Evolutionary conservation across 2,329 filamentous ascomycete genomes (phyloP).

Genomic region (Colletotrichum melonis): DNA sequence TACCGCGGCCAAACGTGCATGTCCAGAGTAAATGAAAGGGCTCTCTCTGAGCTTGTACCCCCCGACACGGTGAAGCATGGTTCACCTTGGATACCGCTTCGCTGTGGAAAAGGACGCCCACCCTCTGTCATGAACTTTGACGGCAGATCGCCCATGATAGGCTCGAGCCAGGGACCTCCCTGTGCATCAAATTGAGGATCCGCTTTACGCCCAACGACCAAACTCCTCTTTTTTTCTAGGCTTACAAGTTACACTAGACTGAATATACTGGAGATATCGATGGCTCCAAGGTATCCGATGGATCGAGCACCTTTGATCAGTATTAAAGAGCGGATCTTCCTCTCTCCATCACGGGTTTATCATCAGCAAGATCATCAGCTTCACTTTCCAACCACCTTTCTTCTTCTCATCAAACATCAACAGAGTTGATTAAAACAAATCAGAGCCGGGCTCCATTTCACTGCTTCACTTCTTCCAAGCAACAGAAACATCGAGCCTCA

Average conservation of each 20-base stretch:
- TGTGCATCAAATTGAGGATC: conserved; percentile 24
- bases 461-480: conserved; percentile 12
- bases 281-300: not conserved
- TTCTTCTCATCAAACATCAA: conserved; percentile 31
- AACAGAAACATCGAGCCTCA: not conserved
- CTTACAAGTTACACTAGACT: not conserved
- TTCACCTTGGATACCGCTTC: conserved; percentile 14
- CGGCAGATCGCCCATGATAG: conserved; percentile 21
- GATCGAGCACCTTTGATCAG: conserved; percentile 1
- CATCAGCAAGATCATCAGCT: conserved; percentile 27
- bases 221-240: not conserved
- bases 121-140: conserved; percentile 2
- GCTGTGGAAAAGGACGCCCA: not conserved
- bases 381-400: not conserved
- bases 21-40: conserved; percentile 31
- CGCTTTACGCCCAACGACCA: conserved; percentile 27
- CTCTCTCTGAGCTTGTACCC: not conserved
- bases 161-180: conserved; percentile 11
- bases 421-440: conserved; percentile 21
- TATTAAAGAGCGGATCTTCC: conserved; percentile 35
- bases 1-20: not conserved
- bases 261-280: conserved; percentile 18
- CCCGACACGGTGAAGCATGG: conserved; percentile 15
- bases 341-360: not conserved
- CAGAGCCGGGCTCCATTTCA: conserved; percentile 26